A percentile compares a stretch with the other conserved stretches of the same genome.
phyloP scores from a whole-genome alignment of 305 asterid genomes.

The Fraxinus floribunda region DNA sequence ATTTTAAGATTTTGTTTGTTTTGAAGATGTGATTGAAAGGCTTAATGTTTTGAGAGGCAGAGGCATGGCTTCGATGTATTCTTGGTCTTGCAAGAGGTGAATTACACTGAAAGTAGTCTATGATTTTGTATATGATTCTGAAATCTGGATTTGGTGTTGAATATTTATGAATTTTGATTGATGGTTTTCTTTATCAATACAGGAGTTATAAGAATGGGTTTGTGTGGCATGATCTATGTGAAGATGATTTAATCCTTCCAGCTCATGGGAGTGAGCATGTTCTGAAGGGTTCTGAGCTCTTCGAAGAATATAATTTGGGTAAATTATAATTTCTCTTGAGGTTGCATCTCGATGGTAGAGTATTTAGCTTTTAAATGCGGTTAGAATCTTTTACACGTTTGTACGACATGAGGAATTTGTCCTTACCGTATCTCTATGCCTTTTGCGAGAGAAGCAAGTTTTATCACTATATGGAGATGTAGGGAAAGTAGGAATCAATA shows the following conservation, averaged over 20 bases:
- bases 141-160: not conserved
- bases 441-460: not conserved
- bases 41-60: conserved; percentile 77
- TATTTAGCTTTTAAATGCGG: not conserved
- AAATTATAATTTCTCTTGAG: not conserved
- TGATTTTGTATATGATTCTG: not conserved
- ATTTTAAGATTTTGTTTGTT: conserved; percentile 18
- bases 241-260: conserved; percentile 71
- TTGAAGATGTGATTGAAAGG: conserved; percentile 76
- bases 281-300: conserved; percentile 86
- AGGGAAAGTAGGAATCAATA: not conserved
- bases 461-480: not conserved
- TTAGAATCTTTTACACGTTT: not conserved
- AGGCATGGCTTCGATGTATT: conserved; percentile 75
- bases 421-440: not conserved
- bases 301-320: conserved; percentile 70
- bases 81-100: conserved; percentile 98
- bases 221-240: conserved; percentile 90
- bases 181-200: conserved; percentile 27
- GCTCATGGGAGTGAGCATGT: conserved; percentile 84
- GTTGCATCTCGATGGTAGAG: not conserved
- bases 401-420: not conserved
- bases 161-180: not conserved
- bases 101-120: not conserved
- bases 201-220: conserved; percentile 81